Evolutionary conservation across 768 basidiomycete species (phyloP), one percentile per base, ranked within the genome.

Genomic region (Trametes sanguinea): DNA sequence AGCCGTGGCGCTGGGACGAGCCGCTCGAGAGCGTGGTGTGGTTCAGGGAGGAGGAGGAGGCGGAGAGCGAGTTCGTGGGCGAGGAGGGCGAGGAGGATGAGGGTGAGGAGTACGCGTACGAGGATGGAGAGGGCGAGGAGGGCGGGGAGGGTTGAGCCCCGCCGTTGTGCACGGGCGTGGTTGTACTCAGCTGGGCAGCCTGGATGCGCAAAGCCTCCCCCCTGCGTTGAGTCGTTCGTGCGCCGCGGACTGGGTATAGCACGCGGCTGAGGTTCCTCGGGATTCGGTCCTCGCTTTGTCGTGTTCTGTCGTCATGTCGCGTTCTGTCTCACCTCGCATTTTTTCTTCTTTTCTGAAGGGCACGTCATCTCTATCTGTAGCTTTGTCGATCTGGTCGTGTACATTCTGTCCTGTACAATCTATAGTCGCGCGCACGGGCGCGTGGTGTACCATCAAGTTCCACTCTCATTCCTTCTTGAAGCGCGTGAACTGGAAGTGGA

Each of bases 31-130:
- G 55, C 61, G 48, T 70, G 35, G 64, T 60, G 57, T 69, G 63
- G 67, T 65, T 62, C 40, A 45, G 52, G 59, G 66, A 66, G 30
- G 67, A 66, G 30, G 67, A 67, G 53, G 67, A 66, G 39, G 69
- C 61, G 7, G 67, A 60, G 33, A 64, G 64, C 16, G 65, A 63
- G 45, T 65, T 48, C 39, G 65, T 62, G 6, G 66, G 53, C 44
- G 57, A 53, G 2, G 65, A 54, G 32, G 63, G 63, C 13, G 66
- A 62, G 35, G 62, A 66, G 13, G 65, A 62, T 13, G 64, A 32
- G 42, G 63, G 47, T 2, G 68, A 33, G 42, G 22, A 22, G 22
- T 22, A 22, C 22, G 22, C 22, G 22, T 22, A 22, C 22, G 65
- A 66, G 16, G 51, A 7, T 6, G 62, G 56, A 54, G 63, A 65